Base-by-base conservation (phyloP, 1,139 yeast species). In the Kodamaea derodonti region DNA sequence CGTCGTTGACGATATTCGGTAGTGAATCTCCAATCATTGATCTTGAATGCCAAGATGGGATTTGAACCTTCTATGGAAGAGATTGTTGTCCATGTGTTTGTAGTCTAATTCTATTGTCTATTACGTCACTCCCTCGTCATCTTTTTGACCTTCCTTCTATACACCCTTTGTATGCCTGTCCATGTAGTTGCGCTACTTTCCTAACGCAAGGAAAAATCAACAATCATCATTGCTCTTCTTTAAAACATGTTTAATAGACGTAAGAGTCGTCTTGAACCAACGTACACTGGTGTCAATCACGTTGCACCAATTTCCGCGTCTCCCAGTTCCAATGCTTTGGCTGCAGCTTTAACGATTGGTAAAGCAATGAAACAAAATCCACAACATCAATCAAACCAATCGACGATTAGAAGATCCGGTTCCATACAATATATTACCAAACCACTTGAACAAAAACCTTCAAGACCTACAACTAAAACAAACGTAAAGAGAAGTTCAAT, bases 311-410 rank as follows among this genome's bases (percentile, higher is more conserved):
- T 60, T 6, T 37, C 55, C 16, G 53, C 46, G 36, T 69, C 66
- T 36, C 75, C 75, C 15, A 58, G 54, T 45, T 52, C 59, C 30
- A 58, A 59, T 34, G 75, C 75, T 11, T 50, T 66, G 50, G 75
- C 75, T 6, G 75, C 75, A 4, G 75, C 75, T 2, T 49, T 65
- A 32, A 60, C 72, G 28, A 69, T 69, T 42, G 75, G 75, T 5
- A 55, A 65, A 36, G 47, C 52, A 23, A 43, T 49, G 40, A 58
- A 52, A 38, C 35, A 33, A 25, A 31, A 27, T 30, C 41, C 39
- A 27, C 30, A 35, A 12, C 48, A 36, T 33, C 50, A 31, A 43
- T 47, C 31, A 25, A 26, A 33, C 16, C 36, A 27, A 9, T 17
- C 37, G 38, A 34, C 33, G 38, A 29, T 52, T 40, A 18, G 38